These are phyloP conservation scores for Fraxinus angustifolia DNA, from an alignment of 305 asterid species.

Conservation along the genomic window DNA sequence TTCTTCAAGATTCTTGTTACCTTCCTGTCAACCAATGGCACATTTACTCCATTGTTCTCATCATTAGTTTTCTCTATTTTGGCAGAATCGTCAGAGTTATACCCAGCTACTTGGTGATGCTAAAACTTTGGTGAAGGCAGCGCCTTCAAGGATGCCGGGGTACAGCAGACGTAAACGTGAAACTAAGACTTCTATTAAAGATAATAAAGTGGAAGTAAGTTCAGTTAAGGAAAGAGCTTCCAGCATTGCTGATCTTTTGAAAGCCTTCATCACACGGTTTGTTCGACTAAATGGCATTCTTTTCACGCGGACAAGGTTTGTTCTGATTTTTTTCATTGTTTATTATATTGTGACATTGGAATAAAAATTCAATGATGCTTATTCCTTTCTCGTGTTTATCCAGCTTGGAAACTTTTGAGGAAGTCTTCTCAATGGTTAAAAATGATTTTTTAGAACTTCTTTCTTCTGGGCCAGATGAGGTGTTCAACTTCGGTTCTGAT, in stretches of 20 bases:
- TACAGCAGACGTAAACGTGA: constrained; percentile 60
- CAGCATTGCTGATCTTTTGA: constrained; percentile 41
- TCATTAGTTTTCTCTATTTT: constrained; percentile 13
- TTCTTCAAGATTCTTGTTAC: not conserved
- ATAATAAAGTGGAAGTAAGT: constrained; percentile 42
- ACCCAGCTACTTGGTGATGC: constrained; percentile 38
- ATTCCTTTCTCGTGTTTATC: constrained; percentile 23
- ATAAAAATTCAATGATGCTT: constrained; percentile 26
- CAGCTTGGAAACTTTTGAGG: constrained; percentile 90
- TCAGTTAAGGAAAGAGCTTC: constrained; percentile 46
- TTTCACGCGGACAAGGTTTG: constrained; percentile 87
- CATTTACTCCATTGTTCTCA: not conserved
- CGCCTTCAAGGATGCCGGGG: constrained; percentile 23
- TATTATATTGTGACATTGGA: not conserved
- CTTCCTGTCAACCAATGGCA: not conserved
- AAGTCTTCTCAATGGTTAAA: constrained; percentile 63
- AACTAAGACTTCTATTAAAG: constrained; percentile 44
- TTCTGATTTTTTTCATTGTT: constrained; percentile 6
- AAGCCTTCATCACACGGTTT: constrained; percentile 59
- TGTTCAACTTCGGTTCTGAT: constrained; percentile 67
- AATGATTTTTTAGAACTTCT: constrained; percentile 64
- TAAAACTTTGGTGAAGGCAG: constrained; percentile 28
- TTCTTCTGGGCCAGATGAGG: constrained; percentile 66
- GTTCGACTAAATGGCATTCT: constrained; percentile 85
- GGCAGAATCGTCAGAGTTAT: constrained; percentile 80